Evolutionary conservation across 768 basidiomycete species (phyloP), one percentile per base, ranked within the genome.

Genomic region (Podaxis rugospora): DNA sequence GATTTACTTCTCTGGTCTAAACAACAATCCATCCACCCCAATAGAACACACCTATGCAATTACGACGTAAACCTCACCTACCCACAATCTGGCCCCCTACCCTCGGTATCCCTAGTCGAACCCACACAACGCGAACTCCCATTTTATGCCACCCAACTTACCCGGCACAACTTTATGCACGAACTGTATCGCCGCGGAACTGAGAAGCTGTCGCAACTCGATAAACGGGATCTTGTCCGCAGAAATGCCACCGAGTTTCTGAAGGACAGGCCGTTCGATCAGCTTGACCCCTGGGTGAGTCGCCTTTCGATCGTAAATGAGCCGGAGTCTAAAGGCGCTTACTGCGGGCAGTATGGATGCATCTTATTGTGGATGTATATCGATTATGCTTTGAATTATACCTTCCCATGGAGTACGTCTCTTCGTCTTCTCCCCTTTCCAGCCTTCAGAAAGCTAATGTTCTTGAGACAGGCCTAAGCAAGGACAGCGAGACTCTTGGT

Each of bases 311-410:
- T 49, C 18, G 7, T 21, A 7, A 7, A 18, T 49, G 1, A 1
- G 23, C 11, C 25, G 23, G 47, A 25, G 23, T 21, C 18, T 62
- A 23, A 62, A 53, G 11, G 7, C 54, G 37, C 21, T 52, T 13
- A 1, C 3, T 27, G 4, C 13, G 47, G 18, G 1, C 61, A 82
- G 85, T 88, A 87, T 50, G 84, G 85, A 4, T 91, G 90, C 70
- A 76, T 83, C 57, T 68, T 90, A 10, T 78, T 83, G 51, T 82
- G 85, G 60, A 83, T 87, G 74, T 80, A 86, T 71, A 66, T 88
- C 35, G 89, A 90, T 71, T 90, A 90, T 64, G 86, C 88, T 14
- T 55, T 84, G 61, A 92, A 91, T 67, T 90, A 78, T 67, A 88
- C 89, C 0, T 84, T 78, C 67, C 89, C 89, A 1, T 83, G 79